Base-by-base conservation (phyloP, 352 stramenopile species). In the Phytophthora syringae region DNA sequence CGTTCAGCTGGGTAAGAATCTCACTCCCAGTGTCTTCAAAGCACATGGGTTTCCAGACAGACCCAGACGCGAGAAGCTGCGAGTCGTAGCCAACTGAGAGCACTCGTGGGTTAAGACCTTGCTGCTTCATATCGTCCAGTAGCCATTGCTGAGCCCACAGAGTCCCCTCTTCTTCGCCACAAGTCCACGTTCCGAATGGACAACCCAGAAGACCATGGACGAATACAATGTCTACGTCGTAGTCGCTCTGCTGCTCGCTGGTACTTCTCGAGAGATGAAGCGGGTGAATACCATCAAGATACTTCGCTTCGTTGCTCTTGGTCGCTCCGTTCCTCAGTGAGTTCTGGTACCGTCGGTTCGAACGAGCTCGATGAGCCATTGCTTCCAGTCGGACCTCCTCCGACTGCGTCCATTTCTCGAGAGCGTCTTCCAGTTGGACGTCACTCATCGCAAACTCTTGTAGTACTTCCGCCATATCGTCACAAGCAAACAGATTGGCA, bases 61-160 rank as follows among this genome's bases (percentile, higher is more conserved):
- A 93, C 34, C 86, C 84, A n/a, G 84, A 89, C 3, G 84, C 84
- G 1, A 91, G 70, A 16, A 95, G 58, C 40, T 92, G 84, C 16
- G 87, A 88, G 58, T 95, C 84, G 55, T 95, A 95, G 24, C 84
- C 82, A n/a, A 95, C 81, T 3, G 84, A 93, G 4, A 95, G 55
- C 18, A 95, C 69, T n/a, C 87, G 74, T 2, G 86, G 79, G 47
- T 88, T 87, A 18, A 74, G 52, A 18, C 82, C 84, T 16, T 86
- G 71, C 7, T 52, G 44, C 45, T 87, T 76, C 44, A 95, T 77
- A 25, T 93, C 85, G 2, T 77, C 58, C 3, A 92, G 58, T 1
- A 95, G 72, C 82, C 86, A 95, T 37, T 82, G 57, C 27, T 89
- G 74, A 5, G 81, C 78, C 86, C 86, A 95, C 15, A 89, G 69